Percentiles rank a stretch among this genome's conserved stretches.
Evolutionary conservation across 2,329 filamentous ascomycete genomes (phyloP).

Genomic region (Fusarium chuoi): DNA sequence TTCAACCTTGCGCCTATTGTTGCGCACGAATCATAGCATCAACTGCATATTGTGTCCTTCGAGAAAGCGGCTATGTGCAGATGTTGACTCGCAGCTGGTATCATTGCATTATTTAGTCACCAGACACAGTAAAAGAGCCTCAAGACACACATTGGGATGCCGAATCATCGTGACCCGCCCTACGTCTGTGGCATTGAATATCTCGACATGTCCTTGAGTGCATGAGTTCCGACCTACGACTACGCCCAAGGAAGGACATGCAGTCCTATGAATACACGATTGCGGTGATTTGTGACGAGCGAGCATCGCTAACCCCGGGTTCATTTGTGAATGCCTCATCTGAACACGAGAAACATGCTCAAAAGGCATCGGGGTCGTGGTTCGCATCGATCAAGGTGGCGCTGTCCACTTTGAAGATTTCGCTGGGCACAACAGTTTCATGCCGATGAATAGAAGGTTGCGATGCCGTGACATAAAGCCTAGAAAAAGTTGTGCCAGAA

Average conservation of each 20-base stretch:
- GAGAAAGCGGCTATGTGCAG: conserved; percentile 20
- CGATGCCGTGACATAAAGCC: conserved; percentile 2
- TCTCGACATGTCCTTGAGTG: neutral
- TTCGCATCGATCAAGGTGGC: conserved; percentile 9
- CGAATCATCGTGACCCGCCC: neutral
- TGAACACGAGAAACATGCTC: conserved; percentile 37
- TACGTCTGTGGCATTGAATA: neutral
- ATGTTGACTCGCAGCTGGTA: conserved; percentile 2
- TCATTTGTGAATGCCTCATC: conserved; percentile 2
- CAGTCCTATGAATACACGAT: conserved; percentile 17
- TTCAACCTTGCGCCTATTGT: conserved; percentile 1
- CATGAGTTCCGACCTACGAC: neutral
- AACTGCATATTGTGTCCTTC: conserved; percentile 26
- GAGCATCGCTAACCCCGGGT: neutral
- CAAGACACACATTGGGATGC: neutral
- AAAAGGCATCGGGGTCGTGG: conserved; percentile 15
- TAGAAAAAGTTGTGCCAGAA: neutral
- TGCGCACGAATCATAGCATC: conserved; percentile 2
- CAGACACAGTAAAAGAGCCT: conserved; percentile 4
- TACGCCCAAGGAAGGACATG: neutral
- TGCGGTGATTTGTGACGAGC: conserved; percentile 20
- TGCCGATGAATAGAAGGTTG: neutral
- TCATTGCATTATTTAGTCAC: conserved; percentile 4
- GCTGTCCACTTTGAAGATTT: conserved; percentile 17
- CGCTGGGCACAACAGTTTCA: conserved; percentile 4